These are phyloP conservation scores for Cornus controversa DNA, from an alignment of 148 eudicot genomes.

Conservation along the genomic window DNA sequence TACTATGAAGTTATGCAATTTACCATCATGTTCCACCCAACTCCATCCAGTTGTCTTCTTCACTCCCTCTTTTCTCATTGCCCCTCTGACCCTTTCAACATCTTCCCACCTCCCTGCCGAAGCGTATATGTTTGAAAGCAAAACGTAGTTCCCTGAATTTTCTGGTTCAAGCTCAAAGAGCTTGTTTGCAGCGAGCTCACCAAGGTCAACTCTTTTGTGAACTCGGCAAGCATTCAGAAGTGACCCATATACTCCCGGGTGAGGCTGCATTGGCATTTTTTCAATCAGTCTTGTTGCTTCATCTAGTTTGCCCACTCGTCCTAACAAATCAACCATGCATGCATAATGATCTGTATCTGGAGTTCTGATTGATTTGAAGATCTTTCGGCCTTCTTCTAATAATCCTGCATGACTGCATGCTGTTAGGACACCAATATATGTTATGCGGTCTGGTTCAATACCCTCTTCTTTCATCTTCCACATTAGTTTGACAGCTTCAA, in stretches of 20 bases:
- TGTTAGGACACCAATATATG: constrained; percentile 53
- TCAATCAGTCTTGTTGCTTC: constrained; percentile 49
- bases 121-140: constrained; percentile 66
- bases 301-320: constrained; percentile 58
- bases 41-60: constrained; percentile 65
- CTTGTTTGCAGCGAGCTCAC: constrained; percentile 57
- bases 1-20: constrained; percentile 55
- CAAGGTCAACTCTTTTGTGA: constrained; percentile 57
- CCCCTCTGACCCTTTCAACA: constrained; percentile 43
- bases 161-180: constrained; percentile 70
- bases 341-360: constrained; percentile 65
- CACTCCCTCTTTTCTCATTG: constrained; percentile 46
- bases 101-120: constrained; percentile 59
- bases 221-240: constrained; percentile 61
- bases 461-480: constrained; percentile 47
- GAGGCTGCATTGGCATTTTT: constrained; percentile 60
- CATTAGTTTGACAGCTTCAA: constrained; percentile 46
- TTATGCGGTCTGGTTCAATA: constrained; percentile 51
- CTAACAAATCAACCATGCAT: constrained; percentile 72
- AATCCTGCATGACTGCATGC: constrained; percentile 74
- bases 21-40: constrained; percentile 53
- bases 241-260: constrained; percentile 65
- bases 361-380: constrained; percentile 45
- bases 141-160: constrained; percentile 55
- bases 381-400: constrained; percentile 40